These are phyloP conservation scores for Agaricus bisporus DNA, from an alignment of 768 basidiomycete species.

Conservation along the genomic window DNA sequence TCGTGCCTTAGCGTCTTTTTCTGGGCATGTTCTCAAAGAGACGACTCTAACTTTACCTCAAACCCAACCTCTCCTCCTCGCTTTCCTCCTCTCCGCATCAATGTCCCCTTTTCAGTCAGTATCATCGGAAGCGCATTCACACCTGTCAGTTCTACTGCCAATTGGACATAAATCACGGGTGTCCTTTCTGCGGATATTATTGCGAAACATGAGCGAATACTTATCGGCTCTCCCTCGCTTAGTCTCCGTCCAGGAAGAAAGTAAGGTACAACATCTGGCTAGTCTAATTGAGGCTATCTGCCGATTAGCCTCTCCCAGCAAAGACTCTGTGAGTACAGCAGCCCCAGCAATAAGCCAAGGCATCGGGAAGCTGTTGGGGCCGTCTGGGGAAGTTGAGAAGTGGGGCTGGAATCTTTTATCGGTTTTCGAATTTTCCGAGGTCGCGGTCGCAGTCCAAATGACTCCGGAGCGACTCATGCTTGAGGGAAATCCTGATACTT, in stretches of 20 bases:
- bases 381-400: slow-evolving; percentile 78
- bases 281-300: slow-evolving; percentile 69
- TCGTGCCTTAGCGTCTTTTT: slow-evolving; percentile 48
- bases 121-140: slow-evolving; percentile 37
- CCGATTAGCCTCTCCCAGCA: slow-evolving; percentile 29
- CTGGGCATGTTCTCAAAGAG: slow-evolving; percentile 42
- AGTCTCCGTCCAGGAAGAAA: slow-evolving; percentile 63
- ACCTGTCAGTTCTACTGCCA: slow-evolving; percentile 41
- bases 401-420: slow-evolving; percentile 88
- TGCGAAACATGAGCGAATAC: slow-evolving; percentile 57
- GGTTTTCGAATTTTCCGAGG: slow-evolving; percentile 69
- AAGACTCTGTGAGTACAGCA: slow-evolving; percentile 20
- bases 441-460: slow-evolving; percentile 40
- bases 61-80: slow-evolving; percentile 60
- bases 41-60: slow-evolving; percentile 64
- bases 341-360: slow-evolving; percentile 38
- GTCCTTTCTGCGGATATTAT: slow-evolving; percentile 47
- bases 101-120: slow-evolving; percentile 51
- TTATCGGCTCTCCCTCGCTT: slow-evolving; percentile 68
- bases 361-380: slow-evolving; percentile 66
- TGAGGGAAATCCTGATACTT: slow-evolving; percentile 38
- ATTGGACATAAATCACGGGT: slow-evolving; percentile 34
- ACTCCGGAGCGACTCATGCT: slow-evolving; percentile 52
- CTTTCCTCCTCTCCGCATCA: slow-evolving; percentile 71
- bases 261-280: slow-evolving; percentile 66